phyloP scores from a whole-genome alignment of 129 eudicot species.

The Saposhnikovia divaricata region DNA sequence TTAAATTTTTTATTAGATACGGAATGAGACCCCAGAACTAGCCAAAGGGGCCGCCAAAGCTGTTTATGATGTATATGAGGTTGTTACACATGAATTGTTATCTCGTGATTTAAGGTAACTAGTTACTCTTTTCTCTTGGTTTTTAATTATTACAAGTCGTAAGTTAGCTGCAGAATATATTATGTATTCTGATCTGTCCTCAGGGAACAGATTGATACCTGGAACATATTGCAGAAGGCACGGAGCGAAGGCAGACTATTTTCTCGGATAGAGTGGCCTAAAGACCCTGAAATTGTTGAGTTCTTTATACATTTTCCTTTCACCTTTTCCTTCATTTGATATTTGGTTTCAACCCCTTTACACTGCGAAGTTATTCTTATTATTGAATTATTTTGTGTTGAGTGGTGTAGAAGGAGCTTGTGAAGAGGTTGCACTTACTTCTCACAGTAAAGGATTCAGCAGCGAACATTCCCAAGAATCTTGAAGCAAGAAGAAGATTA shows the following conservation, averaged over 20 bases:
- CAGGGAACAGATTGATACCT: conserved; percentile 93
- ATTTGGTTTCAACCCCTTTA: neutral
- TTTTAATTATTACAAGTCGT: neutral
- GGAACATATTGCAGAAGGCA: conserved; percentile 77
- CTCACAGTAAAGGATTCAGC: conserved; percentile 86
- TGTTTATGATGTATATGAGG: conserved; percentile 74
- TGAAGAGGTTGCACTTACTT: conserved; percentile 84
- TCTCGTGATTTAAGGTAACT: conserved; percentile 72
- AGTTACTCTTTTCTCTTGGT: neutral
- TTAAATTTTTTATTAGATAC: conserved; percentile 34
- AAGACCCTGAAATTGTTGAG: conserved; percentile 80
- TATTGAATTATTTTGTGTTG: neutral
- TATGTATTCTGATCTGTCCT: conserved; percentile 7
- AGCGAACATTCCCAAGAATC: conserved; percentile 82
- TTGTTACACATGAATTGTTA: conserved; percentile 74
- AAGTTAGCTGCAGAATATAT: conserved; percentile 2
- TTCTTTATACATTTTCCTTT: conserved; percentile 8
- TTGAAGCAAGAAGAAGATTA: conserved; percentile 96
- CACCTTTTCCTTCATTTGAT: neutral
- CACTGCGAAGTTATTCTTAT: neutral
- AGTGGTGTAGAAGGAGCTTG: conserved; percentile 69
- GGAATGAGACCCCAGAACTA: conserved; percentile 62
- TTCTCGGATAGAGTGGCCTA: conserved; percentile 90
- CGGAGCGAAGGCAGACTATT: conserved; percentile 86
- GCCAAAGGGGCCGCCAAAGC: conserved; percentile 98